Percentiles rank a stretch among this genome's conserved stretches.
Conservation (phyloP, 2,329 filamentous ascomycete genomes). For the Macrophomina tecta region DNA sequence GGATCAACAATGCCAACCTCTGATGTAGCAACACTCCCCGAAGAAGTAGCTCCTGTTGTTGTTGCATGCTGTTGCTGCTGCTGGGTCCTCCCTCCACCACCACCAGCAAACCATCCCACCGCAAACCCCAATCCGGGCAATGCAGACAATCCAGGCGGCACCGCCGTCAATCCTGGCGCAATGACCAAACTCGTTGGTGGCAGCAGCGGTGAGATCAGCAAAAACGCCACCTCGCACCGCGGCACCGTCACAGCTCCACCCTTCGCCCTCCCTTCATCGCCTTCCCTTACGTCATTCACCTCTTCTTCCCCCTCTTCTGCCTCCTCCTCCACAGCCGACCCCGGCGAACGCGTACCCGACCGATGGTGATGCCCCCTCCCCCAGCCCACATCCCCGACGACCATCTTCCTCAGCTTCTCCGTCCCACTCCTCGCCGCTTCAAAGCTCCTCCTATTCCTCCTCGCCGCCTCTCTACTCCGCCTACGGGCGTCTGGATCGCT, state of each 20-base stretch:
- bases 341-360: background rate
- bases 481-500: conserved; percentile 47
- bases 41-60: no score
- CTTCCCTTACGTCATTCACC: background rate
- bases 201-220: conserved; percentile 56
- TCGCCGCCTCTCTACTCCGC: conserved; percentile 29
- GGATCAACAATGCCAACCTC: background rate
- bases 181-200: conserved; percentile 48
- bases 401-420: conserved; percentile 15
- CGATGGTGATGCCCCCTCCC: background rate
- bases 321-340: no score
- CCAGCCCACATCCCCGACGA: background rate
- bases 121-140: background rate
- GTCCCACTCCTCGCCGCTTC: background rate
- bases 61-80: background rate
- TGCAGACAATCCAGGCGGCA: background rate
- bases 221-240: conserved; percentile 41
- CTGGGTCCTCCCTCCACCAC: background rate
- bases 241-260: background rate
- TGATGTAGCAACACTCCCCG: no score
- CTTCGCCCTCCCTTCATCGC: background rate
- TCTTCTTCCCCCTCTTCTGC: background rate
- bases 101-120: background rate
- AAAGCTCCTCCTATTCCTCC: background rate
- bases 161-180: conserved; percentile 34